phyloP scores from a whole-genome alignment of 495 filamentous ascomycete species.

The Talaromyces liani region DNA sequence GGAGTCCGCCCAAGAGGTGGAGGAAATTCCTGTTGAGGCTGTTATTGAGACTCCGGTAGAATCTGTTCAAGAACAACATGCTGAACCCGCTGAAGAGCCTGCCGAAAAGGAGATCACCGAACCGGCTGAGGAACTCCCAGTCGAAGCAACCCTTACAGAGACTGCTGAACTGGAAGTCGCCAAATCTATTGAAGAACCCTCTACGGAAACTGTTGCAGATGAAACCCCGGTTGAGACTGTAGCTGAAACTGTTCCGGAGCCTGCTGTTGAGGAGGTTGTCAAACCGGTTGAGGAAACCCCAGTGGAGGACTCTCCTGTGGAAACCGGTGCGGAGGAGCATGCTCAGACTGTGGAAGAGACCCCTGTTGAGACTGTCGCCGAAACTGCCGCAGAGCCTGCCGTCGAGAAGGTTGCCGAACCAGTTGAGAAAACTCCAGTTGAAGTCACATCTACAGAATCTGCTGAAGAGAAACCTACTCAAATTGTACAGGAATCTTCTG shows the following conservation, averaged over 20 bases:
- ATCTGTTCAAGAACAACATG: not conserved
- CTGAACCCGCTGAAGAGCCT: not conserved
- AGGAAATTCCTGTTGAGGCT: not conserved
- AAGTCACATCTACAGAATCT: not conserved
- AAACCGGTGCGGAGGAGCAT: not conserved
- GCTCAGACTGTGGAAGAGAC: not conserved
- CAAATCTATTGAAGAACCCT: too few relatives aligned
- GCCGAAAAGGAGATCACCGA: not conserved
- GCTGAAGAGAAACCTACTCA: slow-evolving; percentile 1
- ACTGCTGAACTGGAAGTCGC: slow-evolving; percentile 1
- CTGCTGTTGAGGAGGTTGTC: too few relatives aligned
- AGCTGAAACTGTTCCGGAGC: too few relatives aligned
- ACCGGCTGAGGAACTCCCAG: not conserved
- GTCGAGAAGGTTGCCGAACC: not conserved
- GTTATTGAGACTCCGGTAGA: not conserved
- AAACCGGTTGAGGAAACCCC: too few relatives aligned
- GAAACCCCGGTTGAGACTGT: not conserved
- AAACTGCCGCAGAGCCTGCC: not conserved
- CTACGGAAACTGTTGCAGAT: not conserved
- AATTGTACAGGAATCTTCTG: not conserved
- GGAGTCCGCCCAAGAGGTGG: not conserved
- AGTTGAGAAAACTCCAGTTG: not conserved
- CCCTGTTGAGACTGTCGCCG: slow-evolving; percentile 1
- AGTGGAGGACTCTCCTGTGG: not conserved
- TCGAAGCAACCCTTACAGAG: not conserved